A percentile compares a stretch with the other conserved stretches of the same genome.
Conservation (phyloP, 352 stramenopile species). For the Thraustochytrium sp. region DNA sequence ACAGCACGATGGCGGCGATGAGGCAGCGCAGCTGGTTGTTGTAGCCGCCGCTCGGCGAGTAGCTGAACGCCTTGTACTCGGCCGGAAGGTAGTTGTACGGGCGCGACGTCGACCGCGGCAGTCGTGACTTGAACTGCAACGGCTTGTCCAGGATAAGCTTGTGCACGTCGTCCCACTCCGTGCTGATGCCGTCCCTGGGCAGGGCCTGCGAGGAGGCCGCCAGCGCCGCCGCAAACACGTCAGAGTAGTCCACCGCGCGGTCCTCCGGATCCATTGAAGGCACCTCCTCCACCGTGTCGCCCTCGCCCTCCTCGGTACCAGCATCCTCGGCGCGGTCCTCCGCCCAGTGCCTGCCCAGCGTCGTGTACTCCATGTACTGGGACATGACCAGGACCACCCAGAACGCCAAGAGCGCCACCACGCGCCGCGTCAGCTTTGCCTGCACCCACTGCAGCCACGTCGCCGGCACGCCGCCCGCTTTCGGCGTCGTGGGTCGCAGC, state of each 20-base stretch:
- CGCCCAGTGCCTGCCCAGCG: neutral
- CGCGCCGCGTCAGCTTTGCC: neutral
- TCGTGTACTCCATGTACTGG: neutral
- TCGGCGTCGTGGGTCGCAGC: no score
- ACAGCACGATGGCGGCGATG: neutral
- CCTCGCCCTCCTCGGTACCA: neutral
- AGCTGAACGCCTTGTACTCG: slow-evolving; percentile 6
- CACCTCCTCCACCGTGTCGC: neutral
- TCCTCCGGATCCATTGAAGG: neutral
- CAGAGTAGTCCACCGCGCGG: neutral
- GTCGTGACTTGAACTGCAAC: neutral
- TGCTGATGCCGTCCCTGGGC: neutral
- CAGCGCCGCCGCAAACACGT: neutral
- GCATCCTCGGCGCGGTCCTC: neutral
- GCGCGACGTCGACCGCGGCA: slow-evolving; percentile 27
- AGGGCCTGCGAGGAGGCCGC: neutral
- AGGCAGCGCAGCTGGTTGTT: slow-evolving; percentile 37
- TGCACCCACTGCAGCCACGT: neutral
- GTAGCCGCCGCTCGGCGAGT: slow-evolving; percentile 29
- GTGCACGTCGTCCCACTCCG: neutral
- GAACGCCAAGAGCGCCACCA: neutral
- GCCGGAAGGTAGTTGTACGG: slow-evolving; percentile 13
- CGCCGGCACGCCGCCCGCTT: no score
- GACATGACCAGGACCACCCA: neutral
- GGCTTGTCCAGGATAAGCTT: neutral